Evolutionary conservation across 73 alveolate genomes (phyloP), one percentile per base, ranked within the genome.

Genomic region (Urostyla sp.): DNA sequence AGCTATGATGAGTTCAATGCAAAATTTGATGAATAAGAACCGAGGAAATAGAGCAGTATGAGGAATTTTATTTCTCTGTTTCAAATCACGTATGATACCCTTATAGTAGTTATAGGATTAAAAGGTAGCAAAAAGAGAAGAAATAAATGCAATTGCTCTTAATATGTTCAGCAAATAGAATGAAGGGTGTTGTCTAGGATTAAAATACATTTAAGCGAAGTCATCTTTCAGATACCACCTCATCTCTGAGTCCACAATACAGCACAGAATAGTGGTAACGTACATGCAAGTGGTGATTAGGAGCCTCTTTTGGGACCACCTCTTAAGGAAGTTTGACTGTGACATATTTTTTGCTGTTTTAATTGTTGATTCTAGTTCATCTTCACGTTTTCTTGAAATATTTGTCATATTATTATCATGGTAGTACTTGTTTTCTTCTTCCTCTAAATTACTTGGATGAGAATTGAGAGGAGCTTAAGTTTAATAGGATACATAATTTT

Each of bases 161-260:
- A 73, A 20, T 0, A 51, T 27, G 44, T 54, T 73, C 50, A 50
- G 16, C 1, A 52, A n/a, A 38, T 73, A 48, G 37, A 73, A 63
- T 30, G 37, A 27, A 23, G 11, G 26, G 45, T 63, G 7, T 27
- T 21, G 49, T 37, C 21, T 44, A 15, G 31, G 31, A 30, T 50
- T 50, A 34, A 7, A 34, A 24, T 4, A n/a, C 1, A 21, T 15
- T 11, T 73, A 46, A 51, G 59, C 74, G 24, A 30, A 51, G 23
- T 6, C 48, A 11, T 52, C 74, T 34, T 54, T 50, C 15, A 59
- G 34, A 27, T 32, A 28, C 85, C 85, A 73, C 35, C 85, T 73
- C n/a, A 73, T 34, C 38, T 73, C 85, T 32, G 74, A 24, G 60
- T 73, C 85, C 6, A 73, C 21, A 0, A 73, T 32, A 21, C 85